phyloP scores from a whole-genome alignment of 1,139 yeast genomes.

The Ogataea hybrid region DNA sequence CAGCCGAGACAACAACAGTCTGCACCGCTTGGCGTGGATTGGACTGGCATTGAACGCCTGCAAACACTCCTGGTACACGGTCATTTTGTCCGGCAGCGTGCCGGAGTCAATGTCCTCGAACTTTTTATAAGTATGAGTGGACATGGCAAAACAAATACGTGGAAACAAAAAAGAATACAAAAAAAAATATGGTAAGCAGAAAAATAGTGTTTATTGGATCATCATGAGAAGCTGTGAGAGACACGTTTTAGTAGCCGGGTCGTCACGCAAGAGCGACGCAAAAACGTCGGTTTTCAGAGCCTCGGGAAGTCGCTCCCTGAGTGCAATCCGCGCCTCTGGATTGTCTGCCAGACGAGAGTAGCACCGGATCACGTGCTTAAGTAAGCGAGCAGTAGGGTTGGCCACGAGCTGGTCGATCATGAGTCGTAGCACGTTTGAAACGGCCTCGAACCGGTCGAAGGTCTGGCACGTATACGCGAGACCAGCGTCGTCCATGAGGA shows the following conservation, averaged over 20 bases:
- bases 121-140: slow-evolving; percentile 79
- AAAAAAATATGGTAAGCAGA: slow-evolving; percentile 1
- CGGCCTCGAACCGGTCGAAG: slow-evolving; percentile 91
- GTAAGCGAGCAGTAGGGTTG: slow-evolving; percentile 72
- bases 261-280: slow-evolving; percentile 75
- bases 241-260: slow-evolving; percentile 83
- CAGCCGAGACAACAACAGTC: slow-evolving; percentile 70
- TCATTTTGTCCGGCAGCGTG: slow-evolving; percentile 85
- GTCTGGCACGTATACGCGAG: slow-evolving; percentile 91
- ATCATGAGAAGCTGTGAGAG: slow-evolving; percentile 79
- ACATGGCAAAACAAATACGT: slow-evolving; percentile 43
- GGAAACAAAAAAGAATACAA: slow-evolving; percentile 8
- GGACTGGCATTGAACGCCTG: slow-evolving; percentile 93
- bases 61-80: slow-evolving; percentile 93
- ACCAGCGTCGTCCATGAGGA: slow-evolving; percentile 88
- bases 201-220: slow-evolving; percentile 33
- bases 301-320: slow-evolving; percentile 81
- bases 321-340: slow-evolving; percentile 83
- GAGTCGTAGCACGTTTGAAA: slow-evolving; percentile 78
- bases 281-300: slow-evolving; percentile 91
- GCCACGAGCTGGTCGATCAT: slow-evolving; percentile 85
- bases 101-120: slow-evolving; percentile 73
- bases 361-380: slow-evolving; percentile 93
- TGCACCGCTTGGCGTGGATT: slow-evolving; percentile 83
- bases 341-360: slow-evolving; percentile 89